Evolutionary conservation across 805 yeast genomes (phyloP), one percentile per base, ranked within the genome.

Genomic region (Kodamaea jinghongensis): DNA sequence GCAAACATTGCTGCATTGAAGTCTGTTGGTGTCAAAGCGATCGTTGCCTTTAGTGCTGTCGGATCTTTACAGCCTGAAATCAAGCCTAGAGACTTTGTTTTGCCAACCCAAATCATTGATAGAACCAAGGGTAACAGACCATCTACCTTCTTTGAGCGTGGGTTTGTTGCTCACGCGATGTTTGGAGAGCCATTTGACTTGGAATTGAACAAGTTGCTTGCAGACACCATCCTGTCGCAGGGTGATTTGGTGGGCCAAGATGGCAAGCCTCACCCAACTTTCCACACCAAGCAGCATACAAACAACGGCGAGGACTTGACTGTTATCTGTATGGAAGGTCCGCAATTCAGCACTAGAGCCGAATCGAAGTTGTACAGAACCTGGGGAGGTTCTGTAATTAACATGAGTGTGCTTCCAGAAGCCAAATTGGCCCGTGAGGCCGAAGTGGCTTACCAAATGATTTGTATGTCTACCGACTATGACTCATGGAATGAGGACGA

Each of bases 391-490:
- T 79, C 89, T 25, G 95, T 93, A 41, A 93, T 93, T 62, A 93
- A 93, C 71, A 93, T 93, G 99, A 83, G 95, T 37, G 93, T 88
- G 42, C 66, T 93, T 44, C 99, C 99, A n/a, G 99, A 93, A 70
- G 83, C 96, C 28, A 93, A 93, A 62, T 76, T 93, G 48, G 99
- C 99, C 3, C 79, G 95, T 57, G 99, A 93, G 67, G 96, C 98
- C 32, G 99, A 93, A 65, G 83, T 93, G 49, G 76, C 96, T 20
- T 93, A 93, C 67, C 98, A 91, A 65, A 93, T 93, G 97, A 77
- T 93, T 48, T 93, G 99, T 67, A 93, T 93, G 99, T 83, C 96
- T 1, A 93, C 99, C 3, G 99, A 93, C 63, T 93, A 93, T 65
- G 99, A 93, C 60, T 95, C 99, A 16, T 93, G 99, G 99, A 86